Conservation (phyloP, 2,329 filamentous ascomycete genomes). For the Sclerotinia sclerotiorum region DNA sequence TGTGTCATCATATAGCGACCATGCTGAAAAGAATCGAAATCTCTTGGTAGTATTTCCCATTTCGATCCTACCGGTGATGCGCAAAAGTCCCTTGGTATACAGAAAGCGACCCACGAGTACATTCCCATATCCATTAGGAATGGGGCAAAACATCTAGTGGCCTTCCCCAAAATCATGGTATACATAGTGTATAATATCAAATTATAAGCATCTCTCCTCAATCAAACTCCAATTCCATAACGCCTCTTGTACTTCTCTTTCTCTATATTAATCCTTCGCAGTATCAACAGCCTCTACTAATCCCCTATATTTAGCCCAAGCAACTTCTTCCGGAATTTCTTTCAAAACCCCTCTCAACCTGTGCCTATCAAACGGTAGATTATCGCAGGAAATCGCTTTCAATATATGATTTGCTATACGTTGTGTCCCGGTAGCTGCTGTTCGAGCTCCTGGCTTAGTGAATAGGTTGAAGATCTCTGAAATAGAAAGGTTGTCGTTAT, state of each 20-base stretch:
- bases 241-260: background rate
- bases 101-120: background rate
- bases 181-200: conserved; percentile 8
- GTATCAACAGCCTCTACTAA: conserved; percentile 13
- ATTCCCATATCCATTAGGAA: background rate
- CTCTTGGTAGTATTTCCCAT: no score
- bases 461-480: conserved; percentile 54
- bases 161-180: background rate
- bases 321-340: conserved; percentile 1
- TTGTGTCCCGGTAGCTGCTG: conserved; percentile 54
- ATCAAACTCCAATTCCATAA: background rate
- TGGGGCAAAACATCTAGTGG: background rate
- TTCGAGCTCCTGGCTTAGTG: conserved; percentile 53
- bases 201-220: background rate
- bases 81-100: background rate
- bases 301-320: conserved; percentile 15
- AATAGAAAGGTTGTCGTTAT: conserved; percentile 50
- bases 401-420: conserved; percentile 64
- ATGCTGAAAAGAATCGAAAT: no score
- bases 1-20: no score
- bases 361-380: conserved; percentile 49
- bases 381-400: conserved; percentile 52
- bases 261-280: background rate
- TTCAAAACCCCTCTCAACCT: conserved; percentile 49
- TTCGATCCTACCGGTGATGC: no score